Evolutionary conservation across 805 yeast genomes (phyloP), one percentile per base, ranked within the genome.

Genomic region (Schwanniomyces polymorphus): DNA sequence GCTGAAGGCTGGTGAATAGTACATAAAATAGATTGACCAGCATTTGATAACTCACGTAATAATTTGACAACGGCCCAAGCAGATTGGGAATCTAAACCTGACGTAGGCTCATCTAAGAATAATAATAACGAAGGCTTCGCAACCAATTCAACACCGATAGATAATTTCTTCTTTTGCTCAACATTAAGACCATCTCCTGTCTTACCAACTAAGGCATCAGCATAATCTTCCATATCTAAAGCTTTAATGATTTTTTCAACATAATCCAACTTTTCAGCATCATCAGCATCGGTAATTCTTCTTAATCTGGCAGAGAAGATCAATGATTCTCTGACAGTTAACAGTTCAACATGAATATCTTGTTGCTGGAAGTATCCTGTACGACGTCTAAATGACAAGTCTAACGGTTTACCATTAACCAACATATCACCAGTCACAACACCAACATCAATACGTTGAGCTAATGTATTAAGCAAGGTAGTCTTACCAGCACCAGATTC

Each of bases 21-120:
- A 67, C 85, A 80, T 47, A 81, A 66, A 52, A 81, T 80, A 75
- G 98, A 91, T 63, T 97, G 84, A 38, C 71, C 71, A 7, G 58
- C 56, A 39, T 57, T 56, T 78, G 84, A 57, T 75, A 69, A 43
- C 68, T 70, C 55, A 71, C 75, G 58, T 76, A 67, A 55, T 52
- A 80, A 75, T 55, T 77, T 74, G 47, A 80, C 70, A 55, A 81
- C 77, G 11, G 85, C 75, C 82, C 83, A 75, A 10, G 85, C 80
- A 25, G 85, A 77, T 50, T 63, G 68, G 7, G 85, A 78, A 58
- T 81, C 85, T 51, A 80, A 65, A 47, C 86, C 85, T 35, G 85
- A 80, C 12, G 86, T 81, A 35, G 85, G 85, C 56, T 81, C 86
- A 68, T 81, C 86, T 48, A 82, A 67, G 58, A 82, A 81, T 69